A percentile compares a stretch with the other conserved stretches of the same genome.
These are phyloP conservation scores for Hemerocallis citrina DNA, from an alignment of 106 monocot genomes.

Conservation along the genomic window DNA sequence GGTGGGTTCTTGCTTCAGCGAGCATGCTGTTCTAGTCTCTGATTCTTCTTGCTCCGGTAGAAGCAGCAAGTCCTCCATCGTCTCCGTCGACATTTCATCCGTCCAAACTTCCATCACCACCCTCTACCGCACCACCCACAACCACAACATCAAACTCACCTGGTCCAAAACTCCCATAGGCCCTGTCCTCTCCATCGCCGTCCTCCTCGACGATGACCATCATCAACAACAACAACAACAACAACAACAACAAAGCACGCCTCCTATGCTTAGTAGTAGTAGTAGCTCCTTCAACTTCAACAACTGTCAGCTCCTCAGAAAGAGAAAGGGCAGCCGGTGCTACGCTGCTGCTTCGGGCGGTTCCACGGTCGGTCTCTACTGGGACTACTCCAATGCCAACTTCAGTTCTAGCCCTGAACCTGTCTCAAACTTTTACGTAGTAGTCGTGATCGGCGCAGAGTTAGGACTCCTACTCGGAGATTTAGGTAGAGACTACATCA, in stretches of 20 bases:
- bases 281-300: no score
- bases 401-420: slow-evolving; percentile 35
- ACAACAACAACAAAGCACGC: no score
- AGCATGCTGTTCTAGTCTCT: slow-evolving; percentile 35
- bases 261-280: no score
- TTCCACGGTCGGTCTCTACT: slow-evolving; percentile 15
- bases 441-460: slow-evolving; percentile 24
- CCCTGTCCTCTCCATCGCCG: slow-evolving; percentile 35
- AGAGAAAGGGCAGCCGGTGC: slow-evolving; percentile 25
- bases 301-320: slow-evolving; percentile 2
- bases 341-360: slow-evolving; percentile 15
- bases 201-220: slow-evolving; percentile 34
- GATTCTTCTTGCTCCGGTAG: slow-evolving; percentile 25
- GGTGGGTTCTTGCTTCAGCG: slow-evolving; percentile 43
- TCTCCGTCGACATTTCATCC: background rate
- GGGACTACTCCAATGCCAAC: slow-evolving; percentile 49
- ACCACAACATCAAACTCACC: slow-evolving; percentile 42
- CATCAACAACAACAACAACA: background rate
- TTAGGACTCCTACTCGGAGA: slow-evolving; percentile 37
- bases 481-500: slow-evolving; percentile 1
- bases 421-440: slow-evolving; percentile 36
- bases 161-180: slow-evolving; percentile 45
- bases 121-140: slow-evolving; percentile 42
- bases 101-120: slow-evolving; percentile 28
- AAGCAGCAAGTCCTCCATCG: background rate